These are phyloP conservation scores for Gnomoniopsis smithogilvyi DNA, from an alignment of 2,329 filamentous ascomycete genomes.

Conservation along the genomic window DNA sequence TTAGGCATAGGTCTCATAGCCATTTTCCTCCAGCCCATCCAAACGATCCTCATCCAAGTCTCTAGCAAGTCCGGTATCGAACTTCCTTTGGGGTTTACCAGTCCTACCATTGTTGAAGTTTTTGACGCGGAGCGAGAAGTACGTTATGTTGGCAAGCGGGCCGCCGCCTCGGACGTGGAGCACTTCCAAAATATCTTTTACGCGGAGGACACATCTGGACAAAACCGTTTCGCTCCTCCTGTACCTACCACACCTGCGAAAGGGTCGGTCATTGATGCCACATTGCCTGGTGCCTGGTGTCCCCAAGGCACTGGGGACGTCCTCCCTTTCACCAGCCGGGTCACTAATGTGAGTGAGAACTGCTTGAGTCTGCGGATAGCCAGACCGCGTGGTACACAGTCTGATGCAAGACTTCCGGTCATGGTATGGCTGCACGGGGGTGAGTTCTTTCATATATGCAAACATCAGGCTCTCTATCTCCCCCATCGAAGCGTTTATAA, in stretches of 20 bases:
- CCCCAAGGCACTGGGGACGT: constrained; percentile 24
- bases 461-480: too few species aligned
- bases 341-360: constrained; percentile 24
- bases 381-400: constrained; percentile 13
- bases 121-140: constrained; percentile 16
- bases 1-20: constrained; percentile 1
- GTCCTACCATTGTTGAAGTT: not conserved
- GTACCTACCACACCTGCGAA: constrained; percentile 19
- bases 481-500: not conserved
- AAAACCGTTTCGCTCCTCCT: constrained; percentile 29
- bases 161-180: constrained; percentile 23
- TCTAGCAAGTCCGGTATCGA: not conserved
- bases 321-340: constrained; percentile 21
- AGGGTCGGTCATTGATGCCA: constrained; percentile 26
- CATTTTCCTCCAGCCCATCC: not conserved
- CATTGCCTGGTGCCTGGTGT: constrained; percentile 26
- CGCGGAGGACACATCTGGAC: constrained; percentile 27
- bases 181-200: constrained; percentile 31
- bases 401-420: constrained; percentile 21
- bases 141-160: constrained; percentile 24
- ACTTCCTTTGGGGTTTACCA: not conserved
- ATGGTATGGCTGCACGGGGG: constrained; percentile 25
- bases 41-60: too few species aligned
- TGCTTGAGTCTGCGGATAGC: constrained; percentile 25
- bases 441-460: too few species aligned